Base-by-base conservation (phyloP, 345 rosid genomes). In the Ricinus communis region DNA sequence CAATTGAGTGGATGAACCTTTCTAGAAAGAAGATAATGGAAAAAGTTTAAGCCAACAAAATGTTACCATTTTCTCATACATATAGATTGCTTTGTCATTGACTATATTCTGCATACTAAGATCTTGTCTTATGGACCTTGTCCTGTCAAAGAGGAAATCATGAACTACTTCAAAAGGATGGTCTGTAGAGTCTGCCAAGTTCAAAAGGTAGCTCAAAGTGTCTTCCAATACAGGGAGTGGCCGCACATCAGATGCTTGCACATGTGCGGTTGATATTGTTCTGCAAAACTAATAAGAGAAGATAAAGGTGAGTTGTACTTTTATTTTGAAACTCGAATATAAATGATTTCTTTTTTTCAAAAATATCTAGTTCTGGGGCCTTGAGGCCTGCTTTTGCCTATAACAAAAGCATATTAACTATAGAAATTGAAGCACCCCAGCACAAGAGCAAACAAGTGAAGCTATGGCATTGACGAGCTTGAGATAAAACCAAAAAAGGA, bases 61-160 rank as follows among this genome's bases (percentile, higher is more conserved):
- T 55, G 76, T 47, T 90, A 93, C 98, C 85, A 93, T 91, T 85
- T 90, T 80, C 77, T 91, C 96, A 4, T 85, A 91, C 79, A 94
- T 86, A 85, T 43, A 28, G 78, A 94, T 80, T 52, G 78, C 95
- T 84, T 75, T 76, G 46, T 83, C 82, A 70, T 78, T 82, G 73
- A 81, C 83, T 71, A 94, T 80, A 71, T 86, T 85, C 79, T 94
- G 98, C 91, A 91, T 94, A 80, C 85, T 88, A 52, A 91, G 88
- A 75, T 94, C 98, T 80, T 94, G 97, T 79, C 98, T 86, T 57
- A 94, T 81, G 59, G 98, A 94, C 83, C 98, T 84, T 47, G 90
- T 91, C 86, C 98, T 86, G 76, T 94, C 98, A 82, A 86, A 94
- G 66, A 94, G 66, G 76, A 94, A 94, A 86, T 88, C 98, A 81